A percentile compares a stretch with the other conserved stretches of the same genome.
Conservation (phyloP, 345 rosid species). For the Orychophragmus violaceus region DNA sequence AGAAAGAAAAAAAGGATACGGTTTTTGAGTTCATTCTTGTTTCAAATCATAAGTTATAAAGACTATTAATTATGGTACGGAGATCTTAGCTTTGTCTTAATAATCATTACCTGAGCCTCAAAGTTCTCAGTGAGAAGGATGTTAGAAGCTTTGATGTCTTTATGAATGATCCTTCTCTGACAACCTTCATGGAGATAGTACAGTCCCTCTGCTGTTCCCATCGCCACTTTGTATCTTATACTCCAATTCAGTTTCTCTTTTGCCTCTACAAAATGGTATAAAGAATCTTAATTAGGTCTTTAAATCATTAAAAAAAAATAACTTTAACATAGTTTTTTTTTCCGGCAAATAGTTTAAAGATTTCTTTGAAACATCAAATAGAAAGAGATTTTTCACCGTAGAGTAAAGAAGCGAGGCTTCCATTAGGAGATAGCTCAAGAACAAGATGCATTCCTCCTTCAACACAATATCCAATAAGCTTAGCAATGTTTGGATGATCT, state of each 20-base stretch:
- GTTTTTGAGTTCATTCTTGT: neutral
- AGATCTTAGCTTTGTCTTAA: neutral
- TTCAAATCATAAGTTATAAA: neutral
- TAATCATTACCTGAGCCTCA: conserved; percentile 58
- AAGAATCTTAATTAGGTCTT: neutral
- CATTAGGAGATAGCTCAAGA: conserved; percentile 78
- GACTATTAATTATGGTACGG: neutral
- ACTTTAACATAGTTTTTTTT: too few species aligned
- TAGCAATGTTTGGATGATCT: conserved; percentile 91
- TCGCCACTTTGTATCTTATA: conserved; percentile 60
- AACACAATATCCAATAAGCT: conserved; percentile 75
- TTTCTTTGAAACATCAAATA: neutral
- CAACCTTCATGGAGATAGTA: conserved; percentile 82
- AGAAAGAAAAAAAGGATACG: neutral
- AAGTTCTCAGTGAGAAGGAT: conserved; percentile 79
- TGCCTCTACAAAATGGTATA: conserved; percentile 35
- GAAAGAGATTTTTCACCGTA: conserved; percentile 43
- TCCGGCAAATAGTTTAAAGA: too few species aligned
- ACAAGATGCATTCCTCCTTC: conserved; percentile 97
- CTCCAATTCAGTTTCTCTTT: conserved; percentile 61
- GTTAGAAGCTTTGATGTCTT: conserved; percentile 90
- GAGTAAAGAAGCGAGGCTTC: conserved; percentile 78
- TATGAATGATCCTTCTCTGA: conserved; percentile 88
- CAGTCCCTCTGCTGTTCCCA: conserved; percentile 81
- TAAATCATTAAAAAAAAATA: too few species aligned